Evolutionary conservation across 192 early-diverging fungal genomes (phyloP).

Genomic region (Obelidium mucronatum): DNA sequence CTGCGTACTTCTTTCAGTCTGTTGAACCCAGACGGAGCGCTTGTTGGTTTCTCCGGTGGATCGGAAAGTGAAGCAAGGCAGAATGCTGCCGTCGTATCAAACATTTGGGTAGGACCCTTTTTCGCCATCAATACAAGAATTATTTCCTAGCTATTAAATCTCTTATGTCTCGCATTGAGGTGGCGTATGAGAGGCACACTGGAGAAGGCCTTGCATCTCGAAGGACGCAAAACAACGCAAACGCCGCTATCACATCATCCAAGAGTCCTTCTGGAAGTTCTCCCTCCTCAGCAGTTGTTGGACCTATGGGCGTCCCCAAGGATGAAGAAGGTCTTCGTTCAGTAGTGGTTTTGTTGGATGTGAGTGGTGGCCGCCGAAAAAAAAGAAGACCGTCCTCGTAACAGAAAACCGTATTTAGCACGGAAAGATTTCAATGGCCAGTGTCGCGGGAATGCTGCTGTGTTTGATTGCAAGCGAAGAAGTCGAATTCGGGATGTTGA

Average conservation of each 20-base stretch:
- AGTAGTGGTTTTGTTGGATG: conserved; percentile 50
- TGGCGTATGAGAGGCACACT: conserved; percentile 53
- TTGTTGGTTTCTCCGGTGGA: conserved; percentile 51
- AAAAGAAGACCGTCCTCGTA: too few species aligned
- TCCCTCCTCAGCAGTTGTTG: conserved; percentile 7
- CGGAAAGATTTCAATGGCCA: conserved; percentile 50
- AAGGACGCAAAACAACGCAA: neutral
- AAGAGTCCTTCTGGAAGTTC: neutral
- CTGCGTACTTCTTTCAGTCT: conserved; percentile 37
- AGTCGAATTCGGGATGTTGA: conserved; percentile 56
- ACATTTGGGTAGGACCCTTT: conserved; percentile 41
- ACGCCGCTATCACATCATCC: neutral
- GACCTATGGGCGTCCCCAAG: conserved; percentile 27
- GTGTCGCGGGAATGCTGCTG: conserved; percentile 46
- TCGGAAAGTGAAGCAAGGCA: conserved; percentile 42
- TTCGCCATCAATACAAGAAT: neutral
- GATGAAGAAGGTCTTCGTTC: conserved; percentile 42
- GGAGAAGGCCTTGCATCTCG: conserved; percentile 32
- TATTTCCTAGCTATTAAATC: neutral
- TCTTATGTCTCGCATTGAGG: neutral
- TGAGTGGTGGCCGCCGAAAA: neutral
- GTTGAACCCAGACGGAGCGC: conserved; percentile 48
- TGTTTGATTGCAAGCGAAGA: conserved; percentile 51
- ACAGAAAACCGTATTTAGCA: conserved; percentile 33
- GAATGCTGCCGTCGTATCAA: conserved; percentile 46